phyloP scores from a whole-genome alignment of 176 grass and related monocot species.

The Rhynchospora breviuscula region DNA sequence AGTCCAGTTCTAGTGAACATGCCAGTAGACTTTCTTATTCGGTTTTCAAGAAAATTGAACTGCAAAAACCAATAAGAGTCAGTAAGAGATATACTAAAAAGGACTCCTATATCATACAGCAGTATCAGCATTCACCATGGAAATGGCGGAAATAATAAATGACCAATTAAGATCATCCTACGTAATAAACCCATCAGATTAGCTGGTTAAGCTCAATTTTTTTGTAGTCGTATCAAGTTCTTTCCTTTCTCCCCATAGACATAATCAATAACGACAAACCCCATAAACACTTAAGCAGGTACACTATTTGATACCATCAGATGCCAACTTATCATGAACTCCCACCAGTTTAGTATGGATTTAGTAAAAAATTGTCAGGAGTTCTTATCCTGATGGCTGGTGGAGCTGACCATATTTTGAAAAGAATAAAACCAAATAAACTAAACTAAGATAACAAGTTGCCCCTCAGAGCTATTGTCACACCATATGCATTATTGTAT shows the following conservation, averaged over 20 bases:
- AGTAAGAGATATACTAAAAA: not conserved
- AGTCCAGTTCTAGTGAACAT: constrained; percentile 44
- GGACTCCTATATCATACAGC: not conserved
- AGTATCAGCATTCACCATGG: not conserved
- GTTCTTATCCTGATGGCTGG: not conserved
- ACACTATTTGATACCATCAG: not conserved
- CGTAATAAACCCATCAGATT: not conserved
- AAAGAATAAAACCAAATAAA: not conserved
- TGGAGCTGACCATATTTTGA: not conserved
- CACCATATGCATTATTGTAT: not conserved
- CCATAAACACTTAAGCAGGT: not conserved
- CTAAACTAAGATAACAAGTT: constrained; percentile 23
- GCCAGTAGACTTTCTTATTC: constrained; percentile 42
- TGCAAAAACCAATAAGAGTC: constrained; percentile 32
- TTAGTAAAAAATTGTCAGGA: not conserved
- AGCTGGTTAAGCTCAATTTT: not conserved
- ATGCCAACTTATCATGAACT: not conserved
- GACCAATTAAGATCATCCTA: not conserved
- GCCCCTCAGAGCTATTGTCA: not conserved
- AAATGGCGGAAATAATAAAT: not conserved
- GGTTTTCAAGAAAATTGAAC: constrained; percentile 86
- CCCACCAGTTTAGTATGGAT: not conserved
- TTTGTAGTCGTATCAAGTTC: not conserved
- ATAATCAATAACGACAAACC: not conserved
- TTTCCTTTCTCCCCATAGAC: not conserved